Evolutionary conservation across 2,329 filamentous ascomycete species (phyloP).

Genomic region (Colletotrichum sp.): DNA sequence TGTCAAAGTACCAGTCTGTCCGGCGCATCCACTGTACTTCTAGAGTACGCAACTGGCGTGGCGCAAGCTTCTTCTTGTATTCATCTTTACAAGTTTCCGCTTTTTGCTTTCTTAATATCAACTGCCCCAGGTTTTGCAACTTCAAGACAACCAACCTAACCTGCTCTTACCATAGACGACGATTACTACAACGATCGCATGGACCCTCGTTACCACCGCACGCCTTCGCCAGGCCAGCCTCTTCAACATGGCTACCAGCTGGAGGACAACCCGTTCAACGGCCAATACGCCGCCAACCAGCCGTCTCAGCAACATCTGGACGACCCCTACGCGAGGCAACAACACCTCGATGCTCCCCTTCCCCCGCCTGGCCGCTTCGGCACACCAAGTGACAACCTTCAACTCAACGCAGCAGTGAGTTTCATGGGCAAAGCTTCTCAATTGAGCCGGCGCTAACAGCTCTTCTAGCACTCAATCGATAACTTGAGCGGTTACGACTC

Average conservation of each 20-base stretch:
- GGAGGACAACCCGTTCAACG: conserved; percentile 74
- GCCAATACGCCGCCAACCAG: conserved; percentile 28
- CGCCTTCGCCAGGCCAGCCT: conserved; percentile 80
- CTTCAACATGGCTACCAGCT: conserved; percentile 80
- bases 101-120: conserved; percentile 3
- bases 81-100: background rate
- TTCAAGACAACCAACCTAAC: conserved; percentile 19
- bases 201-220: conserved; percentile 63
- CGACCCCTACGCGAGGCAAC: conserved; percentile 67
- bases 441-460: background rate
- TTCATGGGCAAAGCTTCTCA: background rate
- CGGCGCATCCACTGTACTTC: background rate
- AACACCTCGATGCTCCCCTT: conserved; percentile 24
- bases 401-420: conserved; percentile 84
- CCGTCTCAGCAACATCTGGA: conserved; percentile 59
- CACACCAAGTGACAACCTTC: conserved; percentile 77
- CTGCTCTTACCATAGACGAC: conserved; percentile 51
- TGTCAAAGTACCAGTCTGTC: background rate
- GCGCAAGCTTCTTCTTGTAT: conserved; percentile 5
- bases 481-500: conserved; percentile 45
- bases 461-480: conserved; percentile 55
- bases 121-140: background rate
- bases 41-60: conserved; percentile 11
- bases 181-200: conserved; percentile 66
- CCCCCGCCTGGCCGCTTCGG: conserved; percentile 37